Percentiles rank a stretch among this genome's conserved stretches.
Conservation (phyloP, 2,329 filamentous ascomycete species). For the Nigrospora sphaerica region DNA sequence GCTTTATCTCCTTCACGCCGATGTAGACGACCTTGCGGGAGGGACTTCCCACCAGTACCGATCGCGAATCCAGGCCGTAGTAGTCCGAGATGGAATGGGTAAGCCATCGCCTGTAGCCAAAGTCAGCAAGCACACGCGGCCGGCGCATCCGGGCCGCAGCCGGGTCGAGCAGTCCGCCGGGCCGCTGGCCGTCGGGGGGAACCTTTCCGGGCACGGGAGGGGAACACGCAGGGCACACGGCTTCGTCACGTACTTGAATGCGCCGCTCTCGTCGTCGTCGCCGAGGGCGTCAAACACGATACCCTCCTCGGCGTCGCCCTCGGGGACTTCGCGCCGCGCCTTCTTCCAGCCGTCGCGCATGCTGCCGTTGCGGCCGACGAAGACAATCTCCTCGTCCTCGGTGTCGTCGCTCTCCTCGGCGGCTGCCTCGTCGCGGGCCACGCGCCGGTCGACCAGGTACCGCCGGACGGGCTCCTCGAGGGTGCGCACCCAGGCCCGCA, state of each 20-base stretch:
- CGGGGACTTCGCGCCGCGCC: constrained; percentile 43
- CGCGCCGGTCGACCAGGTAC: constrained; percentile 57
- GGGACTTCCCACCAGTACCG: constrained; percentile 64
- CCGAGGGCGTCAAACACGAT: constrained; percentile 76
- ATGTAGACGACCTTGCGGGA: constrained; percentile 77
- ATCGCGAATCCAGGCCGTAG: constrained; percentile 82
- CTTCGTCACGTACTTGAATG: constrained; percentile 65
- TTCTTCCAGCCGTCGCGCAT: constrained; percentile 47
- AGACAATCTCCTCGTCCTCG: constrained; percentile 67
- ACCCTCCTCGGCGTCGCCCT: constrained; percentile 32
- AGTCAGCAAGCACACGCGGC: constrained; percentile 2
- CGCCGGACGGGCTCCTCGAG: constrained; percentile 77
- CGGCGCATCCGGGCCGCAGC: too few species aligned
- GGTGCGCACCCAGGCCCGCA: constrained; percentile 72
- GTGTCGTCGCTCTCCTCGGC: constrained; percentile 16
- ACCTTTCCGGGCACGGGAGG: constrained; percentile 7
- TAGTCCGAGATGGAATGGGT: constrained; percentile 89
- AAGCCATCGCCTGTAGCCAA: constrained; percentile 66
- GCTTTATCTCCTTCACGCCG: constrained; percentile 50
- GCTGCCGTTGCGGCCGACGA: constrained; percentile 65
- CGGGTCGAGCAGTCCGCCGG: too few species aligned
- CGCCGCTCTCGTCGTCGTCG: constrained; percentile 61
- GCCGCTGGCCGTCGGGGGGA: not conserved
- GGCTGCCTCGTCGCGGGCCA: constrained; percentile 31
- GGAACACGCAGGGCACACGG: not conserved